These are phyloP conservation scores for Saccharomyces eubayanus DNA, from an alignment of 805 yeast species.

Conservation along the genomic window DNA sequence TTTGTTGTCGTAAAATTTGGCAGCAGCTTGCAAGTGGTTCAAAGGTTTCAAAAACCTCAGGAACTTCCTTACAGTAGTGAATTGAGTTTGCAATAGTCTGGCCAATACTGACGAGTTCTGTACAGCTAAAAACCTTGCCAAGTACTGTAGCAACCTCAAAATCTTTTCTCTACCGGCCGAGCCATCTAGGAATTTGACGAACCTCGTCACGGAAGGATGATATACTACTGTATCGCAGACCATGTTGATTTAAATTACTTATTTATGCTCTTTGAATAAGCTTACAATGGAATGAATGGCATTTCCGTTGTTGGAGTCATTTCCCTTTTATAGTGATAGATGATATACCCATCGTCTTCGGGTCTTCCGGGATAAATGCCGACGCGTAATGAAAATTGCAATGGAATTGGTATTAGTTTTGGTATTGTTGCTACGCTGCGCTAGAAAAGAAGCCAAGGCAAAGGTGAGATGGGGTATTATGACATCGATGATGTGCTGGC, in stretches of 20 bases:
- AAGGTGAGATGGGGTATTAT: conserved; percentile 42
- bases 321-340: conserved; percentile 1
- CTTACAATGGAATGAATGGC: neutral
- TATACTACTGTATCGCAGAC: conserved; percentile 59
- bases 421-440: neutral
- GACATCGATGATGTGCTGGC: conserved; percentile 72
- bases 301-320: neutral
- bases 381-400: neutral
- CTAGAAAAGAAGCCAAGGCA: neutral
- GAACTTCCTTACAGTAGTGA: conserved; percentile 55
- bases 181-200: conserved; percentile 56
- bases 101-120: conserved; percentile 46
- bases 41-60: conserved; percentile 79
- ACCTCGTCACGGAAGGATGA: conserved; percentile 62
- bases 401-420: neutral
- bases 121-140: conserved; percentile 63
- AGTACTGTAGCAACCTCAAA: conserved; percentile 70
- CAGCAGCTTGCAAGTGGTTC: conserved; percentile 59
- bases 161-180: conserved; percentile 75
- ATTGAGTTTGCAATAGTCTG: conserved; percentile 50
- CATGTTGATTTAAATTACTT: conserved; percentile 32
- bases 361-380: neutral
- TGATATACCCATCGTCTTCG: neutral
- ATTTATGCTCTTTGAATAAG: neutral
- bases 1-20: conserved; percentile 60